Evolutionary conservation across 768 basidiomycete species (phyloP).

Genomic region (Trametes villosa): DNA sequence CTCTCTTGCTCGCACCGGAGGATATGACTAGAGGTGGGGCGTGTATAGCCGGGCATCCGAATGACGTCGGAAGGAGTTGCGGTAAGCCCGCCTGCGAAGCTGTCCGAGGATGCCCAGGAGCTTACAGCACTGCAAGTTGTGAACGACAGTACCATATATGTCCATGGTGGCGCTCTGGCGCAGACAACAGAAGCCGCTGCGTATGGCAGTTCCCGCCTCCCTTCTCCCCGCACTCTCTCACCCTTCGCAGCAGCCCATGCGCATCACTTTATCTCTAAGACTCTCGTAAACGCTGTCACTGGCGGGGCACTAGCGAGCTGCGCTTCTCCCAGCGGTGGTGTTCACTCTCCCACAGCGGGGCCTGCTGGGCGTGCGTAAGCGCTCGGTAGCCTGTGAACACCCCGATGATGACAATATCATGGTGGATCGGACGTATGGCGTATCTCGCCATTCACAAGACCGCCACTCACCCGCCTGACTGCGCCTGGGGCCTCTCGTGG

Average conservation of each 20-base stretch:
- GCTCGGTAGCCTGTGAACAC: background rate
- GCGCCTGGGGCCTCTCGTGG: no score
- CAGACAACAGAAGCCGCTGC: background rate
- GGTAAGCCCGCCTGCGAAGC: background rate
- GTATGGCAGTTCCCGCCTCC: constrained; percentile 5
- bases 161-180: background rate
- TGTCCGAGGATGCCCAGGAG: background rate
- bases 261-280: background rate
- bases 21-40: background rate
- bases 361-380: background rate
- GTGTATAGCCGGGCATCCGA: background rate
- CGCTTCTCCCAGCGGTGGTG: background rate
- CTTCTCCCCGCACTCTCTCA: background rate
- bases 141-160: background rate
- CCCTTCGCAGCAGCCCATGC: background rate
- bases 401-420: background rate
- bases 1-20: no score
- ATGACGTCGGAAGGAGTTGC: background rate
- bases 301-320: background rate
- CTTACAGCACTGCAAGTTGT: background rate
- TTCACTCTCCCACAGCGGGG: background rate
- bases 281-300: constrained; percentile 1
- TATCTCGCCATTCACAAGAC: background rate
- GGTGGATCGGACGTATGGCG: background rate
- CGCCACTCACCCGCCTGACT: background rate